phyloP scores from a whole-genome alignment of 2,329 filamentous ascomycete species.

The Colletotrichum navitas region DNA sequence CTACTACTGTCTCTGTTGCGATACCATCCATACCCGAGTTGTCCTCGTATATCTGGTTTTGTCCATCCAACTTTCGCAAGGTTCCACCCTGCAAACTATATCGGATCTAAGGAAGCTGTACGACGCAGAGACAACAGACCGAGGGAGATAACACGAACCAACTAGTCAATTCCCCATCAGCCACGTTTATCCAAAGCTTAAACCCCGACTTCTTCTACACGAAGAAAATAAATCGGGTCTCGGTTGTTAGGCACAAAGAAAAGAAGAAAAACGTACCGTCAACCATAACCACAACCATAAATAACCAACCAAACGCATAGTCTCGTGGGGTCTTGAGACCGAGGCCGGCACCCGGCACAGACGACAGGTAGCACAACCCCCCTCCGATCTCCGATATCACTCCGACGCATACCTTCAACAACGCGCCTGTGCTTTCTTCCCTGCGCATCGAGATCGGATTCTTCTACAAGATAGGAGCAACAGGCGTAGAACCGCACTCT shows the following conservation, averaged over 20 bases:
- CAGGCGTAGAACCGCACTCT: constrained; percentile 11
- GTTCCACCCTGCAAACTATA: constrained; percentile 2
- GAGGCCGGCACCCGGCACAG: constrained; percentile 3
- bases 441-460: constrained; percentile 23
- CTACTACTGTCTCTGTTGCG: not conserved
- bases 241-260: not conserved
- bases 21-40: not conserved
- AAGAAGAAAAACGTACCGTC: not conserved
- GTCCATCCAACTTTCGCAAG: not conserved
- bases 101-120: constrained; percentile 10
- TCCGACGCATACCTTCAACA: constrained; percentile 12
- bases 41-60: not conserved
- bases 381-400: constrained; percentile 24
- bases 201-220: constrained; percentile 3
- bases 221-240: not conserved
- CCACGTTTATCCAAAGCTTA: constrained; percentile 24
- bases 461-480: constrained; percentile 9
- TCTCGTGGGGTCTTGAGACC: constrained; percentile 19
- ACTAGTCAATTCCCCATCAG: constrained; percentile 14
- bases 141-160: constrained; percentile 23
- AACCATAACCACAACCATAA: not conserved
- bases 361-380: constrained; percentile 10
- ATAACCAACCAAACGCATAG: constrained; percentile 5
- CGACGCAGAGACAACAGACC: not conserved
- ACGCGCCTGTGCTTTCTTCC: constrained; percentile 15